Evolutionary conservation across 2,329 filamentous ascomycete genomes (phyloP).

Genomic region (Sporothrix protearum): DNA sequence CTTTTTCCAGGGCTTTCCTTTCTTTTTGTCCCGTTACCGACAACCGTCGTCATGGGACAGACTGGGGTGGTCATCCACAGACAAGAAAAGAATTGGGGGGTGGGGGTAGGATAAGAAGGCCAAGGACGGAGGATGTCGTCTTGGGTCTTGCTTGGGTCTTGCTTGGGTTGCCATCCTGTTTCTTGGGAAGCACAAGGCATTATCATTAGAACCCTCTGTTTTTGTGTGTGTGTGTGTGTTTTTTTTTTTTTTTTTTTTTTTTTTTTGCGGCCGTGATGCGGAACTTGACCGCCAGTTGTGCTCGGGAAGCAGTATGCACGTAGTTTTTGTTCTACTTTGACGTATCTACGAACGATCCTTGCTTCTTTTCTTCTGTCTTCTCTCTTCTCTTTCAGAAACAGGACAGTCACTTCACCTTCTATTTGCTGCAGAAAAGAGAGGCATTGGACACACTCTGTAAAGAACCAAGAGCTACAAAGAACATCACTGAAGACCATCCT

Average conservation of each 20-base stretch:
- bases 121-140: neutral
- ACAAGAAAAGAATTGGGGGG: neutral
- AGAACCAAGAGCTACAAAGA: neutral
- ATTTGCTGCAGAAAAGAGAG: neutral
- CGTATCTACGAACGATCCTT: neutral
- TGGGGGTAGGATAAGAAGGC: neutral
- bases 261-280: neutral
- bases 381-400: neutral
- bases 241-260: neutral
- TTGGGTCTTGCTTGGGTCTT: no score
- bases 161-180: no score
- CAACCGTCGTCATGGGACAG: slow-evolving; percentile 9
- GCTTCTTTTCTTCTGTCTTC: neutral
- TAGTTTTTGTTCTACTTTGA: neutral
- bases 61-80: neutral
- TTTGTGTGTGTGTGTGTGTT: no score
- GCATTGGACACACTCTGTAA: neutral
- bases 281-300: neutral
- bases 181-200: neutral
- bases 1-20: neutral
- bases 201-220: neutral
- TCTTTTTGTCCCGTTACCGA: neutral
- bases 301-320: neutral
- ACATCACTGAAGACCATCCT: neutral
- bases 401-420: neutral